Conservation (phyloP, 108 stramenopile genomes). For the Epithemia pelagica region DNA sequence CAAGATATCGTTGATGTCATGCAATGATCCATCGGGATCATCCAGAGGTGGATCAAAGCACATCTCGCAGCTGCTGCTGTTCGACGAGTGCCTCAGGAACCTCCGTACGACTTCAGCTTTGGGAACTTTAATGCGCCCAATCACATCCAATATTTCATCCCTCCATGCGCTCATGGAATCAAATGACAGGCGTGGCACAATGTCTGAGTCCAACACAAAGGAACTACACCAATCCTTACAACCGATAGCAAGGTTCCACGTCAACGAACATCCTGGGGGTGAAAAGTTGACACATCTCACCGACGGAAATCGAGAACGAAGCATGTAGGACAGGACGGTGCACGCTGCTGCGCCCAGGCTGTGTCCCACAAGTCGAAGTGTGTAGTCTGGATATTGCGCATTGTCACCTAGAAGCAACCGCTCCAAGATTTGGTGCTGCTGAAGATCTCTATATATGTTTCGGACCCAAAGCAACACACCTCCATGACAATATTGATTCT, state of each 20-base stretch:
- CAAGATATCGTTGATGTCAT: constrained; percentile 33
- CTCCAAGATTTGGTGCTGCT: constrained; percentile 57
- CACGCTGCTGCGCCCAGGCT: constrained; percentile 89
- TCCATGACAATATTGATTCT: constrained; percentile 72
- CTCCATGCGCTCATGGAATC: constrained; percentile 67
- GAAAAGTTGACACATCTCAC: constrained; percentile 76
- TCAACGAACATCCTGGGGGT: constrained; percentile 88
- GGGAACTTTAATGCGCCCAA: constrained; percentile 76
- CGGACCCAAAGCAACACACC: constrained; percentile 74
- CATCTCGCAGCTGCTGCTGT: constrained; percentile 6
- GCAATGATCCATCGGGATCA: neutral
- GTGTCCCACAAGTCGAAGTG: constrained; percentile 88
- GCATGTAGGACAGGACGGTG: constrained; percentile 80
- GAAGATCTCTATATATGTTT: constrained; percentile 76
- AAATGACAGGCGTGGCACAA: constrained; percentile 83
- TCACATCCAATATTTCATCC: constrained; percentile 77
- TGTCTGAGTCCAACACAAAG: constrained; percentile 81
- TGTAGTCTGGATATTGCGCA: constrained; percentile 56
- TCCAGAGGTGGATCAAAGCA: constrained; percentile 16
- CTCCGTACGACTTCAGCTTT: constrained; percentile 47
- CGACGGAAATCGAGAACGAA: constrained; percentile 57
- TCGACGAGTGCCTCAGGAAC: neutral
- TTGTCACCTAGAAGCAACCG: constrained; percentile 45
- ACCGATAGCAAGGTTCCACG: constrained; percentile 64
- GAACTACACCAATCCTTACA: constrained; percentile 62